phyloP scores from a whole-genome alignment of 1,284 basidiomycete genomes.

The Malassezia sp. region DNA sequence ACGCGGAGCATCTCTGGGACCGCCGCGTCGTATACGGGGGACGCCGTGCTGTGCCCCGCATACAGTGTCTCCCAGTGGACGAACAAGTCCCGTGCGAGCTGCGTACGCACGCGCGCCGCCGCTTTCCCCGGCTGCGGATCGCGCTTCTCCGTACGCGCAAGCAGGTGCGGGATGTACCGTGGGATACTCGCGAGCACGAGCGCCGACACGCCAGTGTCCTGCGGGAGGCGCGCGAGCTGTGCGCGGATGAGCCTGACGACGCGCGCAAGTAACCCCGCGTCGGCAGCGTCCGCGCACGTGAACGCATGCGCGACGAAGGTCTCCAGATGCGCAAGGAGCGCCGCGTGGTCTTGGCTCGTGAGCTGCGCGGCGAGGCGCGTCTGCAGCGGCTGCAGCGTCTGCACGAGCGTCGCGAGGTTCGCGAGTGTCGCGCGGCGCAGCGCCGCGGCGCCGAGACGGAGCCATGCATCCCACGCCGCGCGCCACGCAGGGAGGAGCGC shows the following conservation, averaged over 20 bases:
- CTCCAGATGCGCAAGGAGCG: neutral
- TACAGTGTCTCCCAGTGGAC: conserved; percentile 4
- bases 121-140: no score
- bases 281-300: neutral
- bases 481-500: neutral
- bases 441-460: neutral
- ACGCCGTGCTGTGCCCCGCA: neutral
- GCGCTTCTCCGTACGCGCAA: no score
- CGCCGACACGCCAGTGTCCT: neutral
- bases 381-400: neutral
- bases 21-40: neutral
- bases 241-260: neutral
- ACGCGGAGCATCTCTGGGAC: conserved; percentile 1
- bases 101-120: conserved; percentile 1
- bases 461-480: neutral
- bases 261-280: neutral
- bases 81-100: conserved; percentile 3
- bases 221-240: neutral
- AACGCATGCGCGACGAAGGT: neutral
- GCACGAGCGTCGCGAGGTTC: conserved; percentile 1
- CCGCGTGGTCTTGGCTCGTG: neutral
- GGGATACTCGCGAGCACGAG: conserved; percentile 1
- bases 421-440: neutral
- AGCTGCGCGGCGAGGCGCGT: neutral
- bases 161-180: neutral